phyloP scores from a whole-genome alignment of 352 stramenopile genomes.

The Phytophthora idaei region DNA sequence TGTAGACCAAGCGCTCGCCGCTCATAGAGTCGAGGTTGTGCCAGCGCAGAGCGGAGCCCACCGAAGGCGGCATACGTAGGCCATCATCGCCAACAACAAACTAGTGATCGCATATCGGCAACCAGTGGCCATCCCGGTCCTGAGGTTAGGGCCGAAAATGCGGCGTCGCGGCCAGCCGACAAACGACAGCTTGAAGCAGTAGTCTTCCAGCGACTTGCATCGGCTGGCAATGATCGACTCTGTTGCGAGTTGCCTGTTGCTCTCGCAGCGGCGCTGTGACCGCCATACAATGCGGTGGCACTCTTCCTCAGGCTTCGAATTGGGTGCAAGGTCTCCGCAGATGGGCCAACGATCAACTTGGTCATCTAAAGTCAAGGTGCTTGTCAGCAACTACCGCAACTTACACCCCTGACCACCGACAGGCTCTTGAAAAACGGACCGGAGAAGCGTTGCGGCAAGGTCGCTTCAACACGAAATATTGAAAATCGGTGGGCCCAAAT shows the following conservation, averaged over 20 bases:
- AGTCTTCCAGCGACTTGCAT: slow-evolving; percentile 1
- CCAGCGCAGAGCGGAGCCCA: not conserved
- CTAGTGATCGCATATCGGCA: slow-evolving; percentile 3
- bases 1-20: not conserved
- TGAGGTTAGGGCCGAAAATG: slow-evolving; percentile 20
- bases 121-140: slow-evolving; percentile 9
- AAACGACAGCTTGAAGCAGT: slow-evolving; percentile 1
- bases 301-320: slow-evolving; percentile 5
- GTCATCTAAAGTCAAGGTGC: not conserved
- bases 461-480: not conserved
- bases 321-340: slow-evolving; percentile 11
- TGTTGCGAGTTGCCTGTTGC: not conserved
- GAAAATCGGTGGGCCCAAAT: no score
- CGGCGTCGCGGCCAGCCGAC: not conserved
- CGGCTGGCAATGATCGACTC: not conserved
- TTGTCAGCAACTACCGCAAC: not conserved
- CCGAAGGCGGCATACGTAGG: slow-evolving; percentile 3
- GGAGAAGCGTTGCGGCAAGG: not conserved
- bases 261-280: no score
- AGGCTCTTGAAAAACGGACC: not conserved
- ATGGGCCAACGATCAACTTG: not conserved
- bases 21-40: slow-evolving; percentile 1
- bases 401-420: not conserved
- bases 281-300: not conserved
- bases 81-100: not conserved